Evolutionary conservation across 2,329 filamentous ascomycete genomes (phyloP), one percentile per base, ranked within the genome.

Genomic region (Beauveria rudraprayagi): DNA sequence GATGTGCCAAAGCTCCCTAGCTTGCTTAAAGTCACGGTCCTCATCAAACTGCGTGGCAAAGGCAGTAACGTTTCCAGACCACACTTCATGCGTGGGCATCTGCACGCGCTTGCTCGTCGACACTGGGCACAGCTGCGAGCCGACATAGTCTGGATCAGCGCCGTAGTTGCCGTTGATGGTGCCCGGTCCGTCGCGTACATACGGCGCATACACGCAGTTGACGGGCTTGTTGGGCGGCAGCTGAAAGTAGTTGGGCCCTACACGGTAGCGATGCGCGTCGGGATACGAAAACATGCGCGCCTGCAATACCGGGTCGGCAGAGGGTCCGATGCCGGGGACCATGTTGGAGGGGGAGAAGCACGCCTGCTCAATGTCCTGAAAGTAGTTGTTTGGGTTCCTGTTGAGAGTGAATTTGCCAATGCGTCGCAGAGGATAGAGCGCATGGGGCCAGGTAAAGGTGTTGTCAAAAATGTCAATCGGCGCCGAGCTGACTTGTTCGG

Each of bases 361-460:
- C 0, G 83, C 81, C 72, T 89, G 85, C 70, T 90, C 86, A 52
- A 88, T 82, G 68, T 91, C 87, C 52, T 81, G 78, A 67, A 89
- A 88, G 75, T 88, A 89, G 73, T 90, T 56, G 16, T 10, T 52
- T 4, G 48, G 53, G 69, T 89, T 89, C 70, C 79, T 78, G 73
- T 88, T 87, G 26, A 90, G 78, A 0, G 82, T 87, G 62, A 90
- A 72, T 62, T 80, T 80, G 54, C 86, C 86, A 59, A 90, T 77
- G 51, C 77, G 80, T 19, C 83, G 77, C 14, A 87, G 75, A 2
- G 87, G 86, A 30, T 86, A 83, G 52, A 86, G 79, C 24, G 72
- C 75, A 62, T 88, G 83, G 2, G 86, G 86, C 85, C 86, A 89
- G 66, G 86, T 80, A 72, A 89, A 87, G 56, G 87, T 90, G 64